Base-by-base conservation (phyloP, 768 basidiomycete genomes). In the Stropharia rugosoannulata region DNA sequence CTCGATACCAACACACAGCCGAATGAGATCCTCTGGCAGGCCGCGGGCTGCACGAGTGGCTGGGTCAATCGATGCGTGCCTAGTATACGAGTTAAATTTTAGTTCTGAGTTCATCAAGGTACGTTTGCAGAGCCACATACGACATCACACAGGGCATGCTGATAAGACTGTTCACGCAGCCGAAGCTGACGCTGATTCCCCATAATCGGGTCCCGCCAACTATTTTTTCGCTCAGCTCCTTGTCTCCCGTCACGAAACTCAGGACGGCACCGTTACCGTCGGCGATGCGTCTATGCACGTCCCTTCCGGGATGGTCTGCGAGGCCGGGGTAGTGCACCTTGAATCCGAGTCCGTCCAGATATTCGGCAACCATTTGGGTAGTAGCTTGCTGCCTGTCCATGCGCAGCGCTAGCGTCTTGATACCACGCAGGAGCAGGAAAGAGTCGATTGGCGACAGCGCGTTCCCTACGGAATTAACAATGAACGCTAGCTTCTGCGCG, bases 101-200 rank as follows among this genome's bases (percentile, higher is more conserved):
- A 48, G 27, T 27, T n/a, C 18, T 7, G 2, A 19, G 16, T 53
- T 45, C 43, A 16, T 22, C 36, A 18, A 7, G 15, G 37, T 18
- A 19, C 16, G 15, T 32, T 36, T 8, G 50, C 49, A 57, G 52
- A 51, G 32, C 36, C 52, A 90, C 95, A 75, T 72, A 98, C 96
- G 95, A 97, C 97, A 99, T 98, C 64, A 93, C 86, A 70, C 97
- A 98, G 37, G 97, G 97, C 96, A 99, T 98, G 60, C 91, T 94
- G 73, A 98, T 98, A 70, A 99, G 70, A 66, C 92, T 94, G 76
- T 99, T 99, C 58, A 99, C 95, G 62, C 92, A 95, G 32, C 97
- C 97, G 66, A 99, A 99, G 68, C 93, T 95, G 64, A 99, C 97
- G 59, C 90, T 93, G 66, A 99, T 98, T 16, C 95, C 93, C 95